phyloP scores from a whole-genome alignment of 1,139 yeast genomes.

The Taphrina flavorubra region DNA sequence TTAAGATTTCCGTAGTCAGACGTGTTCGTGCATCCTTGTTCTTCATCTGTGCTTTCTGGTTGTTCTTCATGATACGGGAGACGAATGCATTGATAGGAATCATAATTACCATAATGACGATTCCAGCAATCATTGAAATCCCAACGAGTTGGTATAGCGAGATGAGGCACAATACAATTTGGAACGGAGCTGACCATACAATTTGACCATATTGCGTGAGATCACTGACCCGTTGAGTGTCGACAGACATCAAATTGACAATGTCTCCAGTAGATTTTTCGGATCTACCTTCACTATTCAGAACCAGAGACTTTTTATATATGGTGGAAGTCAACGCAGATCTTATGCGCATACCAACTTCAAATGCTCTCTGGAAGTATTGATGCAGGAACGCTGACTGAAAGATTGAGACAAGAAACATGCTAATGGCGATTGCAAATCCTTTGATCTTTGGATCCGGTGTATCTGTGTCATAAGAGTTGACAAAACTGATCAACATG shows the following conservation, averaged over 20 bases:
- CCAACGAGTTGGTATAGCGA: slow-evolving; percentile 81
- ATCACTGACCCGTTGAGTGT: slow-evolving; percentile 91
- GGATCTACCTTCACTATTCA: slow-evolving; percentile 84
- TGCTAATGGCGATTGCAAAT: slow-evolving; percentile 75
- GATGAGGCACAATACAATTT: slow-evolving; percentile 75
- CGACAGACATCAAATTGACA: slow-evolving; percentile 80
- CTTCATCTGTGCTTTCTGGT: slow-evolving; percentile 78
- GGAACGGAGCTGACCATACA: slow-evolving; percentile 97
- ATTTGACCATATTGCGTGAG: slow-evolving; percentile 83
- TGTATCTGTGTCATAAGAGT: slow-evolving; percentile 62
- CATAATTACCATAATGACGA: slow-evolving; percentile 77
- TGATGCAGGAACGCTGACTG: slow-evolving; percentile 91
- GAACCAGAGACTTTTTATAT: slow-evolving; percentile 76
- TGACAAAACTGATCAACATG: slow-evolving; percentile 77
- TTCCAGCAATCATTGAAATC: slow-evolving; percentile 97
- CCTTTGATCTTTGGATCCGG: slow-evolving; percentile 73
- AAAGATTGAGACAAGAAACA: slow-evolving; percentile 80
- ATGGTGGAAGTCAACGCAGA: slow-evolving; percentile 78
- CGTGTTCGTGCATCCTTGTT: slow-evolving; percentile 73
- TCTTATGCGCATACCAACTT: slow-evolving; percentile 86
- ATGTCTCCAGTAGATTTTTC: slow-evolving; percentile 92
- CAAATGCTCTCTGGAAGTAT: slow-evolving; percentile 87
- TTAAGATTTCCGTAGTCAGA: slow-evolving; percentile 81
- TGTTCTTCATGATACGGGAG: slow-evolving; percentile 72
- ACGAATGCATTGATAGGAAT: slow-evolving; percentile 81